Evolutionary conservation across 352 stramenopile genomes (phyloP).

Genomic region (Globisporangium heterothallicum): DNA sequence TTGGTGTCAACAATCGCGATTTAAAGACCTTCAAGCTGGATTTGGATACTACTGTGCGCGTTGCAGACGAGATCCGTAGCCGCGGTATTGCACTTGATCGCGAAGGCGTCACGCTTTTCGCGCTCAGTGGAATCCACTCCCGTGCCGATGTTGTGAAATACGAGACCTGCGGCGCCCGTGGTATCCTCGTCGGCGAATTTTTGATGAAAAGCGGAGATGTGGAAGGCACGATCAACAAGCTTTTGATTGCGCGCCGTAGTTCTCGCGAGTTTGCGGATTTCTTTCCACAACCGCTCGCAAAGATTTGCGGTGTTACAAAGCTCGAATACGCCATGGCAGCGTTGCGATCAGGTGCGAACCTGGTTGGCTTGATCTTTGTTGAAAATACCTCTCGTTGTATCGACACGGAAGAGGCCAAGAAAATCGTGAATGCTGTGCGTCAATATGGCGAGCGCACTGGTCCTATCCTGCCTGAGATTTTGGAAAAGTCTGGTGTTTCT

Average conservation of each 20-base stretch:
- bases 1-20: slow-evolving; percentile 99
- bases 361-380: slow-evolving; percentile 98
- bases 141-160: slow-evolving; percentile 89
- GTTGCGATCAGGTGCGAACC: slow-evolving; percentile 89
- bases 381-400: slow-evolving; percentile 89
- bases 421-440: slow-evolving; percentile 90
- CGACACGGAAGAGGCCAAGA: slow-evolving; percentile 71
- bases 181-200: slow-evolving; percentile 95
- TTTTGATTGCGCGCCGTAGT: slow-evolving; percentile 36
- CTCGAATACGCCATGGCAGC: slow-evolving; percentile 90
- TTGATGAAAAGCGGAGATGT: slow-evolving; percentile 96
- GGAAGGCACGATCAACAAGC: slow-evolving; percentile 75
- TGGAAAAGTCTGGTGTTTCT: slow-evolving; percentile 25
- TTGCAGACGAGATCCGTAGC: slow-evolving; percentile 79
- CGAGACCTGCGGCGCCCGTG: slow-evolving; percentile 85
- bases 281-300: slow-evolving; percentile 58
- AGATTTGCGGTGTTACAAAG: slow-evolving; percentile 95
- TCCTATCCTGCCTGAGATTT: slow-evolving; percentile 45
- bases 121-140: slow-evolving; percentile 95
- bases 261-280: slow-evolving; percentile 24
- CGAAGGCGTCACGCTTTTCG: slow-evolving; percentile 85
- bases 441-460: slow-evolving; percentile 91
- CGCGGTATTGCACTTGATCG: slow-evolving; percentile 62
- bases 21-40: slow-evolving; percentile 98
- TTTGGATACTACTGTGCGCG: slow-evolving; percentile 91